Conservation (phyloP, 345 rosid genomes). For the Erysimum cheiranthoides region DNA sequence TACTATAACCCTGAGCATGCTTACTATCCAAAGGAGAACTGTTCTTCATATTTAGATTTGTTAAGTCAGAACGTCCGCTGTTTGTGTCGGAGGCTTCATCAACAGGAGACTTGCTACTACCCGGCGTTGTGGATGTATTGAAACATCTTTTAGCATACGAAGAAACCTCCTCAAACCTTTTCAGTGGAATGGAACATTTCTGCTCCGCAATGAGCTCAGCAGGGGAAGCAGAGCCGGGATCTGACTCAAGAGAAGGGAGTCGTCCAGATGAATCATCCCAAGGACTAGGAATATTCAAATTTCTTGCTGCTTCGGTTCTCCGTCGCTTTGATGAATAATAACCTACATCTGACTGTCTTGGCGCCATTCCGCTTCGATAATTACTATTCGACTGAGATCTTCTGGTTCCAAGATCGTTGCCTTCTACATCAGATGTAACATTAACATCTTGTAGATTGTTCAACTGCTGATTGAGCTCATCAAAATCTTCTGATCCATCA, state of each 20-base stretch:
- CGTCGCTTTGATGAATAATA: background rate
- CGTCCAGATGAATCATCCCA: background rate
- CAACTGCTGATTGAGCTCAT: conserved; percentile 5
- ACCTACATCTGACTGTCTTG: background rate
- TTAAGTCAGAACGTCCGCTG: conserved; percentile 14
- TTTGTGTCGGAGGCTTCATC: background rate
- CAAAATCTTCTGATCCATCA: background rate
- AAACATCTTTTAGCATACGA: background rate
- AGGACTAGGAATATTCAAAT: background rate
- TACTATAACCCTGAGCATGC: conserved; percentile 11
- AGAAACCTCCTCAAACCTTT: conserved; percentile 7
- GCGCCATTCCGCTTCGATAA: background rate
- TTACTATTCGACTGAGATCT: background rate
- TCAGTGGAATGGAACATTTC: background rate
- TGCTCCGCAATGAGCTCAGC: background rate
- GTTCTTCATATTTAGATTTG: conserved; percentile 7
- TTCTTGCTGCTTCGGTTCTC: background rate
- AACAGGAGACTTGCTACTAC: background rate
- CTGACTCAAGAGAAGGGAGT: conserved; percentile 17
- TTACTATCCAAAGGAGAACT: conserved; percentile 5
- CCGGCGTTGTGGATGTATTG: background rate
- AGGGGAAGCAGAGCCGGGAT: background rate
- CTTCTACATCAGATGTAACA: background rate
- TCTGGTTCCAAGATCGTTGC: background rate
- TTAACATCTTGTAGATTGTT: background rate